Conservation (phyloP, 371 early-diverging fungal species). For the Blastocladiella emersonii region DNA sequence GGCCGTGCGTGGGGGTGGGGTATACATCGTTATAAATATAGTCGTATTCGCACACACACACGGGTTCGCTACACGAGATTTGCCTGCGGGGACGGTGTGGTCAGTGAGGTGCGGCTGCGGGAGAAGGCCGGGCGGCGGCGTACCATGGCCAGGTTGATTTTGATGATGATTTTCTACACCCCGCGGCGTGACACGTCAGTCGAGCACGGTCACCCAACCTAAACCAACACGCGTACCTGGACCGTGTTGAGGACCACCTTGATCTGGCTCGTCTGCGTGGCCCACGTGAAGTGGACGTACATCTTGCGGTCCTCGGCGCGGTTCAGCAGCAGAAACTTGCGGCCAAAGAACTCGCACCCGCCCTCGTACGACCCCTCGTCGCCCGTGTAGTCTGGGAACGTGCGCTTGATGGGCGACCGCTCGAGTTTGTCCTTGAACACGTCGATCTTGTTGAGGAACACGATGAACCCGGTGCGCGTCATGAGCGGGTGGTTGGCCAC, state of each 20-base stretch:
- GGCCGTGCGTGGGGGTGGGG: too few relatives aligned
- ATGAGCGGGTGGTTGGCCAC: background rate
- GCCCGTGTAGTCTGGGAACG: background rate
- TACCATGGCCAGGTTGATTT: slow-evolving; percentile 1
- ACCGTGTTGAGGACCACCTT: slow-evolving; percentile 7
- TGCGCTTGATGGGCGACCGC: background rate
- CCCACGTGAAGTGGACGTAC: slow-evolving; percentile 12
- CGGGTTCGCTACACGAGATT: too few relatives aligned
- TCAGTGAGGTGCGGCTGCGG: too few relatives aligned
- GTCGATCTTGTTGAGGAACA: slow-evolving; percentile 4
- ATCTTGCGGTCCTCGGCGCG: background rate
- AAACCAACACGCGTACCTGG: background rate
- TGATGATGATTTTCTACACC: background rate
- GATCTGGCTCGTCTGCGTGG: slow-evolving; percentile 11
- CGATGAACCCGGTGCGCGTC: background rate
- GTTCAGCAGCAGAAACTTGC: slow-evolving; percentile 4
- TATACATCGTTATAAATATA: too few relatives aligned
- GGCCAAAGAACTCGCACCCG: background rate
- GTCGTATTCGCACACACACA: too few relatives aligned
- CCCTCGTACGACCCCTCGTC: too few relatives aligned
- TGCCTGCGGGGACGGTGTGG: too few relatives aligned
- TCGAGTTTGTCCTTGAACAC: background rate
- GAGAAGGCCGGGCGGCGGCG: too few relatives aligned
- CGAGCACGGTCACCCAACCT: too few relatives aligned
- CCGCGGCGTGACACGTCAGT: too few relatives aligned